Base-by-base conservation (phyloP, 768 basidiomycete genomes). In the Termitomyces sp. region DNA sequence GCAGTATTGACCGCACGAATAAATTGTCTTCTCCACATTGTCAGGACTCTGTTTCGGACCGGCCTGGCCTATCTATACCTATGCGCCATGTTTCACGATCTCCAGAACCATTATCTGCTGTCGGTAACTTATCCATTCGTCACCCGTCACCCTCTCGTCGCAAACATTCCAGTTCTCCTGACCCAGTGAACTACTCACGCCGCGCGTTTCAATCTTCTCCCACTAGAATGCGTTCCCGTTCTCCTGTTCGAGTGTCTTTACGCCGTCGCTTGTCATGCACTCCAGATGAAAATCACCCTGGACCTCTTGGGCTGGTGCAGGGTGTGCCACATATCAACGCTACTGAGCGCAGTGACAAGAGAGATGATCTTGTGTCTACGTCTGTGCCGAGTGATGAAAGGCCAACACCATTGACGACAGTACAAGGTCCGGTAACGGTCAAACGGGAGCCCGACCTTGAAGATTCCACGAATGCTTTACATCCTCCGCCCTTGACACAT, bases 391-490 rank as follows among this genome's bases (percentile, higher is more conserved):
- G 52, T 48, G 20, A 57, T 43, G 48, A 54, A 28, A 45, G 14
- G 16, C 43, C 46, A 8, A 43, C 47, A n/a, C 47, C 58, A 35
- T 30, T 38, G 22, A 44, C 46, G 22, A 44, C 46, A 20, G 38
- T 55, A 26, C 48, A 50, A 43, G 41, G 48, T 8, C 18, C 33
- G 22, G 5, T 10, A 35, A 32, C 35, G 11, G 26, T 57, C 18
- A 62, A 59, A 55, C 47, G 32, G 36, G 61, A 62, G 50, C 53
- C 56, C n/a, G 58, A 57, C 14, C 1, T 44, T 14, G 56, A 59
- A 46, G 47, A 56, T 38, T 60, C 22, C 14, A 28, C 51, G 1
- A n/a, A 28, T 46, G 22, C 24, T 55, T 36, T 55, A 9, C 24
- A 49, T 30, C 32, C 43, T 33, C 26, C 54, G 11, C 22, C 47